Base-by-base conservation (phyloP, 2,329 filamentous ascomycete genomes). In the Beauveria asiatica region DNA sequence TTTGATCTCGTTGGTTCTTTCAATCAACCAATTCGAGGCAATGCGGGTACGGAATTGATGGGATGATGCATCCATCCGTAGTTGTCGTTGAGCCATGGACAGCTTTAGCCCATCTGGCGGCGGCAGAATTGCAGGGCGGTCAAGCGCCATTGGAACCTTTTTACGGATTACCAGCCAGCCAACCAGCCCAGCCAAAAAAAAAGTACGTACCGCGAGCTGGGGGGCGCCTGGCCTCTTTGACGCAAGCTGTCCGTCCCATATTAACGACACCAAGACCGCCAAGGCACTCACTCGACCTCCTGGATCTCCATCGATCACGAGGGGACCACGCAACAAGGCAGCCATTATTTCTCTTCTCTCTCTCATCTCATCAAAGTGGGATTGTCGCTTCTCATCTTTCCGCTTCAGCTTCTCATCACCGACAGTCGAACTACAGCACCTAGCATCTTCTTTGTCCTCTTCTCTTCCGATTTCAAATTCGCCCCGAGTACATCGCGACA, bases 81-180 rank as follows among this genome's bases (percentile, higher is more conserved):
- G n/a, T 19, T 21, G 8, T 11, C 33, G 50, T 25, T 19, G 17
- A 13, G n/a, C 13, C 13, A 37, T 41, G 8, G 30, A 48, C 33
- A 57, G 54, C 42, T 48, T 39, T 46, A 16, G 25, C 6, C 5
- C 30, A 10, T 46, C 16, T 11, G 7, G 21, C n/a, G 37, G 13
- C 5, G 57, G 57, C 57, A 59, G 57, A 59, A 59, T 59, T 27
- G 8, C 11, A 33, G 27, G 57, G 57, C 57, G 57, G 57, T 59
- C 57, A 59, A 27, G 25, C 19, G 30, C 21, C 21, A 21, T 5
- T 13, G 33, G 33, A 37, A 16, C 33, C 11, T 37, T 37, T 37
- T 37, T 2, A n/a, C n/a, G n/a, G n/a, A n/a, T n/a, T n/a, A 5
- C 33, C 21, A 42, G 25, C 49, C 45, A 23, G 25, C 25, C 25